These are phyloP conservation scores for Lasiodiplodia theobromae DNA, from an alignment of 2,329 filamentous ascomycete species.

Conservation along the genomic window DNA sequence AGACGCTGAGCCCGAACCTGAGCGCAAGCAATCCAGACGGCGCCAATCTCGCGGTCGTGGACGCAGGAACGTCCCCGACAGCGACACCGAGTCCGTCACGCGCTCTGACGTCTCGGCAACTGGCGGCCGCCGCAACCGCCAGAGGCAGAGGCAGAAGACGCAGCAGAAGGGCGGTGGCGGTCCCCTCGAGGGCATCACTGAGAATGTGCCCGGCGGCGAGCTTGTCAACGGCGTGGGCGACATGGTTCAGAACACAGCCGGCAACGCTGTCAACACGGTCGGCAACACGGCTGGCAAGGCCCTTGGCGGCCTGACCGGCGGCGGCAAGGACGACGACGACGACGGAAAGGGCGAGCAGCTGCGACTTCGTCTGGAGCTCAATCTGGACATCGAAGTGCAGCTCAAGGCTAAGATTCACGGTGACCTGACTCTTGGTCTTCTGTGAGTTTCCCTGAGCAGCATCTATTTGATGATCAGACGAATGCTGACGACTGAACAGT, in stretches of 20 bases:
- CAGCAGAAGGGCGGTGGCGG: constrained; percentile 52
- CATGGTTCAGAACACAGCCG: constrained; percentile 64
- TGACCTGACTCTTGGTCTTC: constrained; percentile 65
- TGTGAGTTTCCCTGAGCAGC: constrained; percentile 47
- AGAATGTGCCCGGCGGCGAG: constrained; percentile 61
- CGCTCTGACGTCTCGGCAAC: constrained; percentile 61
- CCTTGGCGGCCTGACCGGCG: constrained; percentile 56
- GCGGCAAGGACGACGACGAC: constrained; percentile 44
- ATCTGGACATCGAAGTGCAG: constrained; percentile 69
- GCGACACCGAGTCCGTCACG: constrained; percentile 62
- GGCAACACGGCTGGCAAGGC: constrained; percentile 55
- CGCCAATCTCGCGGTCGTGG: constrained; percentile 60
- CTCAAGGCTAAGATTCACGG: constrained; percentile 71
- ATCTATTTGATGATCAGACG: neutral
- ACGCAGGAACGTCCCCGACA: constrained; percentile 51
- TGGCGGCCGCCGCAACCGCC: constrained; percentile 64
- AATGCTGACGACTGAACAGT: constrained; percentile 24
- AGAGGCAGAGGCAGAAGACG: constrained; percentile 58
- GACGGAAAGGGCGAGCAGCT: constrained; percentile 58
- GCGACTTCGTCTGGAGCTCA: constrained; percentile 64
- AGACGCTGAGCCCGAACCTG: constrained; percentile 54
- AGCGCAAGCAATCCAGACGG: constrained; percentile 53
- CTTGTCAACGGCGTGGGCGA: constrained; percentile 60
- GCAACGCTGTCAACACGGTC: constrained; percentile 58
- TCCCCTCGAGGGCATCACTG: constrained; percentile 63